phyloP scores from a whole-genome alignment of 805 yeast genomes.

The Saturnispora mendoncae region DNA sequence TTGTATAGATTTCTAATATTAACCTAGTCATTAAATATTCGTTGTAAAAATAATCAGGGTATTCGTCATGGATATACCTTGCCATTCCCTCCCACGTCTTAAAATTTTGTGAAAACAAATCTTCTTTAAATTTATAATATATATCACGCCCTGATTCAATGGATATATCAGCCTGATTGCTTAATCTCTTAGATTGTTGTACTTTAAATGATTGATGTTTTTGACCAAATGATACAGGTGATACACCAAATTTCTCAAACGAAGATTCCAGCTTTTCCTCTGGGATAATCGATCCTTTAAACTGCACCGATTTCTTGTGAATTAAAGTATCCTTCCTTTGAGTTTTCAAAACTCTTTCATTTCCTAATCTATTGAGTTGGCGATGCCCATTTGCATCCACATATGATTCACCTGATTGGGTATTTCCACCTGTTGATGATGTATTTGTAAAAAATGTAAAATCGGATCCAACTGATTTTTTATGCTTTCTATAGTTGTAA shows the following conservation, averaged over 20 bases:
- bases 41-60: constrained; percentile 20
- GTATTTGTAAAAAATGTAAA: constrained; percentile 1
- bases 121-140: constrained; percentile 15
- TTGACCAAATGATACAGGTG: not conserved
- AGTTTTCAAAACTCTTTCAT: constrained; percentile 5
- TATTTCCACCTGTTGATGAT: not conserved
- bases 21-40: constrained; percentile 21
- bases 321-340: constrained; percentile 8
- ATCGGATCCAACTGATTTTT: constrained; percentile 2
- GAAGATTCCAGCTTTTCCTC: constrained; percentile 4
- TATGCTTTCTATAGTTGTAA: constrained; percentile 11
- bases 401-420: constrained; percentile 9
- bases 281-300: not conserved
- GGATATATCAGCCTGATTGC: constrained; percentile 22
- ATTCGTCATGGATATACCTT: constrained; percentile 10
- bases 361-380: not conserved
- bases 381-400: constrained; percentile 8
- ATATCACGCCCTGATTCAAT: constrained; percentile 23
- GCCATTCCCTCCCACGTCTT: constrained; percentile 15
- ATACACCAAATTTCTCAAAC: constrained; percentile 8
- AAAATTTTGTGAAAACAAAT: constrained; percentile 15
- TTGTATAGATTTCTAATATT: constrained; percentile 25
- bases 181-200: constrained; percentile 13
- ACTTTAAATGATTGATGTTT: constrained; percentile 1
- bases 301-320: constrained; percentile 2